Evolutionary conservation across 164 flowering plant species (phyloP).

Genomic region (Dillenia turbinata): DNA sequence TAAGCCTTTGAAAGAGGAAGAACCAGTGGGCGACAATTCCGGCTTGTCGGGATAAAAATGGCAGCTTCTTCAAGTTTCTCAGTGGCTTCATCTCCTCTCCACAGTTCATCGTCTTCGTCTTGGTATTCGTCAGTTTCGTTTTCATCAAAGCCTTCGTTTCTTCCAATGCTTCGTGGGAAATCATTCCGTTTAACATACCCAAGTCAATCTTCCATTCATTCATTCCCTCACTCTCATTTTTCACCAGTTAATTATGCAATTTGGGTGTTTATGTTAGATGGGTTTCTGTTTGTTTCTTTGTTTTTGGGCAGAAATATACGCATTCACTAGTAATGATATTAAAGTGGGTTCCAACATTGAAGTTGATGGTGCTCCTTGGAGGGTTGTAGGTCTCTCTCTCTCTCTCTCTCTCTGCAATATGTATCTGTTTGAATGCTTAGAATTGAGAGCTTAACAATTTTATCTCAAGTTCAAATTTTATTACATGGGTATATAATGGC

Average conservation of each 20-base stretch:
- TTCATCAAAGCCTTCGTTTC: constrained; percentile 20
- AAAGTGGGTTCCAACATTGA: constrained; percentile 77
- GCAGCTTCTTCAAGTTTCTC: no score
- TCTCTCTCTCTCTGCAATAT: background rate
- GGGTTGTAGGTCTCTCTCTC: constrained; percentile 50
- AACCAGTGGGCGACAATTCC: no score
- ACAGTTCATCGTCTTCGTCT: constrained; percentile 16
- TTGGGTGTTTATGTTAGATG: background rate
- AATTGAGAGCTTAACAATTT: no score
- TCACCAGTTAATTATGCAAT: background rate
- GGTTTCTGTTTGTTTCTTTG: background rate
- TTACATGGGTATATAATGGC: no score
- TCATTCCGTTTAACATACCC: constrained; percentile 26
- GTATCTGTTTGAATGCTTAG: no score
- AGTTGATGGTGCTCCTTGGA: constrained; percentile 91
- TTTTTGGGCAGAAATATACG: constrained; percentile 46
- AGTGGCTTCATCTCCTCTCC: constrained; percentile 13
- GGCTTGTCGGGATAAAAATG: no score
- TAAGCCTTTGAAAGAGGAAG: no score
- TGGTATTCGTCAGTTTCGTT: constrained; percentile 12
- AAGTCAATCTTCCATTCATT: constrained; percentile 23
- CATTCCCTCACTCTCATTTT: background rate
- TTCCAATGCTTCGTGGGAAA: constrained; percentile 17
- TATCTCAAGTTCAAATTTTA: no score
- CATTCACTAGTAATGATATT: constrained; percentile 77